Percentiles rank a stretch among this genome's conserved stretches.
Evolutionary conservation across 2,329 filamentous ascomycete species (phyloP).

Genomic region (Ceratocystis huliohia): DNA sequence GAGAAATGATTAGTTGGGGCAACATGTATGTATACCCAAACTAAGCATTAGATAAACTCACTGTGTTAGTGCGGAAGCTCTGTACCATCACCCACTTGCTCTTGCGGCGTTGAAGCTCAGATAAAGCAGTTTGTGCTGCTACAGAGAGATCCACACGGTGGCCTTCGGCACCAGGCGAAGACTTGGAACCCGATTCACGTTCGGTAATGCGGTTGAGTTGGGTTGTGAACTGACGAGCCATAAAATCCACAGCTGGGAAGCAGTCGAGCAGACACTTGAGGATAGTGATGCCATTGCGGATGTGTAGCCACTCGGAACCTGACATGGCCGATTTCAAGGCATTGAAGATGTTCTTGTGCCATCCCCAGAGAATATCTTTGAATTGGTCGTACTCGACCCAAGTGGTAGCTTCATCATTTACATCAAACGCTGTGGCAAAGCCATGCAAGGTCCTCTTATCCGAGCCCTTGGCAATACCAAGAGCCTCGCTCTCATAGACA

Average conservation of each 20-base stretch:
- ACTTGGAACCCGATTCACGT: conserved; percentile 44
- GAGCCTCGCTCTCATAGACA: conserved; percentile 68
- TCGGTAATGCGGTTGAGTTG: conserved; percentile 54
- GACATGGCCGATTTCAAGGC: conserved; percentile 73
- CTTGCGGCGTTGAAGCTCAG: conserved; percentile 54
- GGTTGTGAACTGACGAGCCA: conserved; percentile 55
- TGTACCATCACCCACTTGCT: conserved; percentile 62
- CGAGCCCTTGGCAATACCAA: conserved; percentile 30
- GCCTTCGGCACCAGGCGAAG: conserved; percentile 35
- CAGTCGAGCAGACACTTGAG: conserved; percentile 66
- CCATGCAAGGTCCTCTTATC: conserved; percentile 52
- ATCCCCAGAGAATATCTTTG: conserved; percentile 71
- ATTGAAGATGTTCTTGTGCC: conserved; percentile 71
- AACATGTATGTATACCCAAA: conserved; percentile 19
- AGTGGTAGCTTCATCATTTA: conserved; percentile 45
- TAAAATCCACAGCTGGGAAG: conserved; percentile 84
- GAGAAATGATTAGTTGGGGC: conserved; percentile 13
- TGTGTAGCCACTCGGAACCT: conserved; percentile 89
- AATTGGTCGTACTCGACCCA: conserved; percentile 79
- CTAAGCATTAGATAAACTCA: conserved; percentile 29
- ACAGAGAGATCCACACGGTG: conserved; percentile 62
- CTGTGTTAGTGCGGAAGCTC: conserved; percentile 54
- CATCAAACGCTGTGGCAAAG: conserved; percentile 62
- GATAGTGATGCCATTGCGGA: conserved; percentile 85
- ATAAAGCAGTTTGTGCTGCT: conserved; percentile 57